Percentiles rank a stretch among this genome's conserved stretches.
Evolutionary conservation across 2,329 filamentous ascomycete species (phyloP).

Genomic region (Davidsoniella virescens): DNA sequence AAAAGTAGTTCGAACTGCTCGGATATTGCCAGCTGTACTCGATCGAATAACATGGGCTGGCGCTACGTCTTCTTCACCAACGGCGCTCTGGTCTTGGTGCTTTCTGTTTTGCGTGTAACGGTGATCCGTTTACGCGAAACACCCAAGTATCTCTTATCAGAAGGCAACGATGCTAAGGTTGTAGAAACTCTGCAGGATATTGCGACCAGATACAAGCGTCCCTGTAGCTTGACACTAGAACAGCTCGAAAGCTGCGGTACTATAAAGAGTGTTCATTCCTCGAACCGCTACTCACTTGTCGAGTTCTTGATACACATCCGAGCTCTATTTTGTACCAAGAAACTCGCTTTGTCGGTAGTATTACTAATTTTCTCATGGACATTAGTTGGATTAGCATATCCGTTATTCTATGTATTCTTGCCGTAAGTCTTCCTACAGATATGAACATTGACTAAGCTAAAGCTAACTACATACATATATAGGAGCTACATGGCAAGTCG

Average conservation of each 20-base stretch:
- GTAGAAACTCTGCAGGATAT: slow-evolving; percentile 31
- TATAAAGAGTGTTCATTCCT: slow-evolving; percentile 23
- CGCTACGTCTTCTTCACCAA: slow-evolving; percentile 30
- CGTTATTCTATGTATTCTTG: slow-evolving; percentile 60
- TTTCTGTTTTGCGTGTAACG: slow-evolving; percentile 29
- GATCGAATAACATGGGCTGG: slow-evolving; percentile 32
- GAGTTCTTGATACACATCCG: slow-evolving; percentile 36
- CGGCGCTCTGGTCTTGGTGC: slow-evolving; percentile 26
- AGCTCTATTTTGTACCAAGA: slow-evolving; percentile 47
- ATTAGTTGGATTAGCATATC: slow-evolving; percentile 55
- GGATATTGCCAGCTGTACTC: slow-evolving; percentile 23
- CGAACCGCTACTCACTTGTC: slow-evolving; percentile 18
- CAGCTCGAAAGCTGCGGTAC: slow-evolving; percentile 27
- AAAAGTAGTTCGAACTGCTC: slow-evolving; percentile 27
- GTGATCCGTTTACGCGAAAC: slow-evolving; percentile 32
- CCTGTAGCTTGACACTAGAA: slow-evolving; percentile 22
- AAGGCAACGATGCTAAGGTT: slow-evolving; percentile 29
- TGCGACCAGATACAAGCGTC: slow-evolving; percentile 23
- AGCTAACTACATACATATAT: not conserved
- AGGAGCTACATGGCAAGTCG: slow-evolving; percentile 42
- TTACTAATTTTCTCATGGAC: slow-evolving; percentile 57
- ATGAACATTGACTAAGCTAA: slow-evolving; percentile 4
- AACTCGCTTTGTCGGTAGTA: slow-evolving; percentile 42
- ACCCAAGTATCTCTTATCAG: slow-evolving; percentile 29
- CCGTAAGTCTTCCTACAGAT: slow-evolving; percentile 25